Evolutionary conservation across 352 stramenopile species (phyloP).

Genomic region (Phytopythium ostracodes): DNA sequence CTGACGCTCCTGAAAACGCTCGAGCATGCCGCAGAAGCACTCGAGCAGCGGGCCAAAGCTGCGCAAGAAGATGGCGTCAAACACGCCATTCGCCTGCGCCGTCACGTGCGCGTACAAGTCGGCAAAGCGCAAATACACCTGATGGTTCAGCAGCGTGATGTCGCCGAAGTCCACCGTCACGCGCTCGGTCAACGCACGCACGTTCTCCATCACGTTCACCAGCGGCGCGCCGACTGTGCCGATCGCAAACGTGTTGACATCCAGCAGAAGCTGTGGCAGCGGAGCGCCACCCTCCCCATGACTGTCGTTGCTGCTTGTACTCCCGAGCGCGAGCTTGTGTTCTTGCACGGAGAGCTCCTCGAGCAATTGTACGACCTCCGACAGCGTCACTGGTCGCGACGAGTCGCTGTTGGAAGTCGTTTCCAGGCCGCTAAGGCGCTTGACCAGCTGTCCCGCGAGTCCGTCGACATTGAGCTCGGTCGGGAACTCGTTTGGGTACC

Average conservation of each 20-base stretch:
- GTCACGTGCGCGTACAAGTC: constrained; percentile 8
- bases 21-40: constrained; percentile 9
- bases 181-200: constrained; percentile 5
- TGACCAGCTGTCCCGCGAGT: constrained; percentile 2
- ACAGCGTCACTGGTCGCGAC: not conserved
- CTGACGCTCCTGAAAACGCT: constrained; percentile 4
- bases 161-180: constrained; percentile 5
- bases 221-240: constrained; percentile 7
- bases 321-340: constrained; percentile 5
- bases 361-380: constrained; percentile 1
- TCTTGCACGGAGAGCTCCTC: constrained; percentile 9
- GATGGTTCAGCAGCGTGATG: constrained; percentile 5
- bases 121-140: constrained; percentile 7
- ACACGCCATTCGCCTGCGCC: constrained; percentile 1
- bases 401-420: not conserved
- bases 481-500: constrained; percentile 9
- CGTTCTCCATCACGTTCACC: constrained; percentile 8
- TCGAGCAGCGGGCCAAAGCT: constrained; percentile 9
- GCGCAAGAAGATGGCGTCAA: constrained; percentile 9
- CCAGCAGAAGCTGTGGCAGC: constrained; percentile 3
- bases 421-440: not conserved
- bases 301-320: not conserved
- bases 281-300: not conserved
- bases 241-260: constrained; percentile 7
- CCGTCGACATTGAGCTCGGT: constrained; percentile 2